Base-by-base conservation (phyloP, 192 early-diverging fungal species). In the Coemansia interrupta region DNA sequence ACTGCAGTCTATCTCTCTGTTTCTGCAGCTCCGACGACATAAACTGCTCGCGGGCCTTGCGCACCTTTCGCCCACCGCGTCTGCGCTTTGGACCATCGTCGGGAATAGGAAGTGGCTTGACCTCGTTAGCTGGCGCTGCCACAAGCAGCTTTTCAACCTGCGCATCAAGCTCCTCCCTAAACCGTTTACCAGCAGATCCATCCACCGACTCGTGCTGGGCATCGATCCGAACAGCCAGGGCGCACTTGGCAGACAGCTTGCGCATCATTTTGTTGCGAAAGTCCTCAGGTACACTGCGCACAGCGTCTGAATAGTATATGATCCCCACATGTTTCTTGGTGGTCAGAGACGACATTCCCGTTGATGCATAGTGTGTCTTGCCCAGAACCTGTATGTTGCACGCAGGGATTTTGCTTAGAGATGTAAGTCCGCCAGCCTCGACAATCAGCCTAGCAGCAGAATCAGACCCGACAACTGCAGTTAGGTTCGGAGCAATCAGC, bases 401-500 rank as follows among this genome's bases (percentile, higher is more conserved):
- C 2, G 92, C 84, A 0, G 97, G 92, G 41, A 99, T 91, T 67
- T 92, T 92, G 55, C 86, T 86, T 30, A 99, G 73, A 4, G 80
- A 84, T 1, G 86, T 88, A 28, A 99, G 58, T 0, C 97, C 95
- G 40, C 96, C 97, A 7, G 92, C 91, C 11, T 89, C 86, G 18
- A 89, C 90, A 55, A 97, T 87, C 20, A 99, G 60, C 68, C 94
- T 90, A 2, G 97, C 97, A 0, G 97, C 94, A 0, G 87, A 86
- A 5, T 87, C 81, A 24, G 86, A 87, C 22, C 93, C 94, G 5
- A 99, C 81, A 12, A 99, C 83, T 1, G 84, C 83, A 0, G 94
- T 92, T 1, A 96, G 66, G 54, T 99, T 99, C 9, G 97, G 97
- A 6, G 97, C 95, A 64, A 99, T 91, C 29, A 95, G 80, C 1